phyloP scores from a whole-genome alignment of 768 basidiomycete species.

The Kwoniella heveanensis region DNA sequence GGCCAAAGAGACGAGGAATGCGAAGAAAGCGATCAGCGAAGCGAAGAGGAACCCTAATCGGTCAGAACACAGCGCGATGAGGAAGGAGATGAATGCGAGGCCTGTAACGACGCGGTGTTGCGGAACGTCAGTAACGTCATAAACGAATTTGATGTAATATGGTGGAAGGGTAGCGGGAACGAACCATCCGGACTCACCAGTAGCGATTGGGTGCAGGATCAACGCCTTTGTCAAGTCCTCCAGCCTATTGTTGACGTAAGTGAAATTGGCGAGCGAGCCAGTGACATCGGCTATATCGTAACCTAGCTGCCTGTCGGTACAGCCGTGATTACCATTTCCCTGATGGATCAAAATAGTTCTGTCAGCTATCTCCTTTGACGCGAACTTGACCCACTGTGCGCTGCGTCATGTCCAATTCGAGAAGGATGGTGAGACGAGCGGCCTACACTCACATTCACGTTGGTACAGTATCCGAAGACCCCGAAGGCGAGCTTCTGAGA shows the following conservation, averaged over 20 bases:
- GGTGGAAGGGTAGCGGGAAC: not conserved
- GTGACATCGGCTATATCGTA: constrained; percentile 35
- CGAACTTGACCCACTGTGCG: too few species aligned
- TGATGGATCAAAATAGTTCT: too few species aligned
- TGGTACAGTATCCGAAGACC: constrained; percentile 46
- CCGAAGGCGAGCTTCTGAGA: constrained; percentile 28
- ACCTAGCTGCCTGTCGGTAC: constrained; percentile 23
- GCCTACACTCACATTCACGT: constrained; percentile 18
- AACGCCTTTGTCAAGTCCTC: constrained; percentile 48
- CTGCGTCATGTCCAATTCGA: too few species aligned
- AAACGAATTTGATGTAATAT: constrained; percentile 2
- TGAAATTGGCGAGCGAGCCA: constrained; percentile 10
- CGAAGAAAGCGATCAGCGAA: constrained; percentile 45
- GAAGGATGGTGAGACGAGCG: not conserved
- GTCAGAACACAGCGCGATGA: constrained; percentile 51
- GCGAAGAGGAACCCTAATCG: constrained; percentile 53
- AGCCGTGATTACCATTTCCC: constrained; percentile 19
- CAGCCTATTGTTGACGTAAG: constrained; percentile 29
- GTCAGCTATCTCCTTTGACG: too few species aligned
- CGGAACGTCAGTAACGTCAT: too few species aligned
- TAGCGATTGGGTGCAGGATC: constrained; percentile 54
- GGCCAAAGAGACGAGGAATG: constrained; percentile 52
- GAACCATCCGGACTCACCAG: constrained; percentile 31
- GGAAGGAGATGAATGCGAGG: constrained; percentile 53
- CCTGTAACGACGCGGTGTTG: too few species aligned